Evolutionary conservation across 2,329 filamentous ascomycete genomes (phyloP).

Genomic region (Arthrinium phaeospermum): DNA sequence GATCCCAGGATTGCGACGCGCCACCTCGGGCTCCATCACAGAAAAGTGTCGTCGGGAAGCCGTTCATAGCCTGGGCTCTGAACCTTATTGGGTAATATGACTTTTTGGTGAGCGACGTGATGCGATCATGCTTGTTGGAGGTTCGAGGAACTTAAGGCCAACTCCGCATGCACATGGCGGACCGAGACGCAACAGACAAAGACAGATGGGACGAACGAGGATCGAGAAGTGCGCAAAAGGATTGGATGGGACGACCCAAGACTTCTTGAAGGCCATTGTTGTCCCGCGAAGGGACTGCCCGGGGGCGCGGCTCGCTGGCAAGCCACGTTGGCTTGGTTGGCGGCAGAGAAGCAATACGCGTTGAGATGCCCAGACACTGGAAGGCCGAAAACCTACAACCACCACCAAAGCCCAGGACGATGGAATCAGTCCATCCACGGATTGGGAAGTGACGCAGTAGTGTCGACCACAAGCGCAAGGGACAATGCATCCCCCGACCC

Average conservation of each 20-base stretch:
- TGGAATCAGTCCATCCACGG: background rate
- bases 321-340: background rate
- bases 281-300: background rate
- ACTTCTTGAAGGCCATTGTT: background rate
- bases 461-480: background rate
- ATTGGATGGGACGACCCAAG: background rate
- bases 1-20: slow-evolving; percentile 17
- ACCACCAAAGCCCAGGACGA: background rate
- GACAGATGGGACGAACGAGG: background rate
- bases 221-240: background rate
- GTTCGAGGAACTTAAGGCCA: background rate
- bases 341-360: slow-evolving; percentile 1
- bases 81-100: slow-evolving; percentile 1
- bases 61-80: slow-evolving; percentile 14
- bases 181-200: background rate
- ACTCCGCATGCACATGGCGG: slow-evolving; percentile 13
- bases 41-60: slow-evolving; percentile 11
- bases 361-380: background rate
- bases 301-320: background rate
- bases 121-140: slow-evolving; percentile 13
- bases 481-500: background rate
- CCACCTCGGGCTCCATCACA: slow-evolving; percentile 19
- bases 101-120: slow-evolving; percentile 12
- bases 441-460: slow-evolving; percentile 14
- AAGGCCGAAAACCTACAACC: background rate